phyloP scores from a whole-genome alignment of 2,329 filamentous ascomycete species.

The Cladobotryum mycophilum region DNA sequence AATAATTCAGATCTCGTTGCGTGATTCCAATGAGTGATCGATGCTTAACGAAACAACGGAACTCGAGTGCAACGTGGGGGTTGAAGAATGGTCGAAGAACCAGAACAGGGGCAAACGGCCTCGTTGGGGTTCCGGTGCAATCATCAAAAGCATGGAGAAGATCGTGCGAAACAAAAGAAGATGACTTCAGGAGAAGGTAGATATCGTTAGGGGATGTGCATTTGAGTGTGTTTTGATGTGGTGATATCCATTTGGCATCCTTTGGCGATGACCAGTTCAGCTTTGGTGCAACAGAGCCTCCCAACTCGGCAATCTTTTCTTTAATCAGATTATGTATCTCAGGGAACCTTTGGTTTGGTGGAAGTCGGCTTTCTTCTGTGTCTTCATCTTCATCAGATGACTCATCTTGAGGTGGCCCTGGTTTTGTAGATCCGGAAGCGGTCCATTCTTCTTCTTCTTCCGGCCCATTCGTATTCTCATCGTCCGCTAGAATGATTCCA shows the following conservation, averaged over 20 bases:
- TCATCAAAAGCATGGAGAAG: slow-evolving; percentile 89
- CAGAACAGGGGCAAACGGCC: slow-evolving; percentile 65
- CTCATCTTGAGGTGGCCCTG: slow-evolving; percentile 32
- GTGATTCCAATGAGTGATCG: slow-evolving; percentile 74
- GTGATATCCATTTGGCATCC: slow-evolving; percentile 88
- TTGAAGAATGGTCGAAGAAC: slow-evolving; percentile 84
- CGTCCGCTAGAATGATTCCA: slow-evolving; percentile 80
- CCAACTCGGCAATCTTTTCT: slow-evolving; percentile 70
- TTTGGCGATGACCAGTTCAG: slow-evolving; percentile 97
- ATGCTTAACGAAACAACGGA: slow-evolving; percentile 88
- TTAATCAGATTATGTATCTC: slow-evolving; percentile 74
- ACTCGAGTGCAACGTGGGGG: slow-evolving; percentile 86
- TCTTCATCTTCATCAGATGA: slow-evolving; percentile 48
- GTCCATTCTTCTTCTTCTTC: slow-evolving; percentile 47
- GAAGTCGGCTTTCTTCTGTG: slow-evolving; percentile 30
- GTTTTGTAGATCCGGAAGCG: slow-evolving; percentile 24
- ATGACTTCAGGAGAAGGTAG: slow-evolving; percentile 89
- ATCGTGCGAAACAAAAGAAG: slow-evolving; percentile 91
- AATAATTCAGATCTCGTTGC: slow-evolving; percentile 87
- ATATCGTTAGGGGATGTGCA: slow-evolving; percentile 85
- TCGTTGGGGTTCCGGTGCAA: slow-evolving; percentile 34
- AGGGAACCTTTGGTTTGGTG: slow-evolving; percentile 54
- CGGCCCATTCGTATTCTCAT: slow-evolving; percentile 49
- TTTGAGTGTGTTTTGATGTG: slow-evolving; percentile 80
- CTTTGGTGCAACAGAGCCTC: slow-evolving; percentile 83